A percentile compares a stretch with the other conserved stretches of the same genome.
Evolutionary conservation across 192 early-diverging fungal species (phyloP).

Genomic region (Linnemannia hyalina): DNA sequence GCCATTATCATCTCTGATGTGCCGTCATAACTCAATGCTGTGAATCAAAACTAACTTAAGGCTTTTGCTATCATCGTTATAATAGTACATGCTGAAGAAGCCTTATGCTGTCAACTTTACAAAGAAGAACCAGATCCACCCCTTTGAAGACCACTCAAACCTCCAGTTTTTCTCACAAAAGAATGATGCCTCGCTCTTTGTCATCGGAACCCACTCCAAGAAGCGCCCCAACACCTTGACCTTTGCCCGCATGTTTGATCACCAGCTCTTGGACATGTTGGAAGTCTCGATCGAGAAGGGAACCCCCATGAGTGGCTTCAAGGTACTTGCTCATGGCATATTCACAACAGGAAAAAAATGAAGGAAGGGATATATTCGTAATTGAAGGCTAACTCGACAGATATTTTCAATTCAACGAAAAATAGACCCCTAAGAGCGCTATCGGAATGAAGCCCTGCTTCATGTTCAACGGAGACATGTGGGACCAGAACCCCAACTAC

Average conservation of each 20-base stretch:
- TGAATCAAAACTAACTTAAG: background rate
- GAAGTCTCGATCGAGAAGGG: slow-evolving; percentile 89
- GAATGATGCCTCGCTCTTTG: slow-evolving; percentile 94
- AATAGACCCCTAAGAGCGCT: slow-evolving; percentile 74
- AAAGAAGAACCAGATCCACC: slow-evolving; percentile 96
- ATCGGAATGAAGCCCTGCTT: slow-evolving; percentile 92
- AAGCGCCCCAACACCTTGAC: slow-evolving; percentile 96
- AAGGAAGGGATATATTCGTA: background rate
- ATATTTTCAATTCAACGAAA: background rate
- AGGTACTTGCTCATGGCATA: slow-evolving; percentile 42
- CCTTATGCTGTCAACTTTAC: slow-evolving; percentile 90
- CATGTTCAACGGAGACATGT: slow-evolving; percentile 92
- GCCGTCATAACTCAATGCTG: background rate
- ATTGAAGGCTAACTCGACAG: background rate
- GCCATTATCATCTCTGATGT: background rate
- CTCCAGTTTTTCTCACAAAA: slow-evolving; percentile 96
- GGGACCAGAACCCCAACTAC: slow-evolving; percentile 76
- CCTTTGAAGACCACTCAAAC: slow-evolving; percentile 94
- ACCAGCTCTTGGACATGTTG: slow-evolving; percentile 95
- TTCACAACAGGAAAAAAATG: too few relatives aligned
- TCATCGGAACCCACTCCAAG: slow-evolving; percentile 93
- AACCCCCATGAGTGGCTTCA: slow-evolving; percentile 79
- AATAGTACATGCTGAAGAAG: slow-evolving; percentile 88
- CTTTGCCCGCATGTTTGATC: slow-evolving; percentile 93
- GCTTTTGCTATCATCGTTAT: background rate